Evolutionary conservation across 305 asterid genomes (phyloP).

Genomic region (Solanum hybrid): DNA sequence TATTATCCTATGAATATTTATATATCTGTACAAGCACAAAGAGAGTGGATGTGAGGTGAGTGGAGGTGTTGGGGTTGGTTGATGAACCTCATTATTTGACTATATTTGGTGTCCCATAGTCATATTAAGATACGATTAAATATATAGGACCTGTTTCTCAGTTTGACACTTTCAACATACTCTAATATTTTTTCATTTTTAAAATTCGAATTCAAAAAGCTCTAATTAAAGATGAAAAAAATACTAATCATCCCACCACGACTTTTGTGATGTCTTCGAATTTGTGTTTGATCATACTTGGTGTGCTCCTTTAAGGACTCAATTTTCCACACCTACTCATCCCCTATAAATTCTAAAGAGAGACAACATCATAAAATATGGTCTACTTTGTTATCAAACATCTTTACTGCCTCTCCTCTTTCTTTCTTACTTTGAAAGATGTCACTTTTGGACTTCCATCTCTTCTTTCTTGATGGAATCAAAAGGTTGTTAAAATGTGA

Average conservation of each 20-base stretch:
- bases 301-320: constrained; percentile 1
- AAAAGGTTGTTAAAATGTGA: not conserved
- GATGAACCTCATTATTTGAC: not conserved
- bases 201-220: not conserved
- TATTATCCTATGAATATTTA: not conserved
- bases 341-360: not conserved
- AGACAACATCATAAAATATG: constrained; percentile 11
- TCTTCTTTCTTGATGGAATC: constrained; percentile 1
- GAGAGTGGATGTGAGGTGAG: not conserved
- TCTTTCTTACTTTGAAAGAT: not conserved
- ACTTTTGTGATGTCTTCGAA: not conserved
- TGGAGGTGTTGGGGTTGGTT: not conserved
- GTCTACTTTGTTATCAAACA: constrained; percentile 6
- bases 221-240: not conserved
- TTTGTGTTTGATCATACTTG: not conserved
- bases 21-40: not conserved
- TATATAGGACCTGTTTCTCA: not conserved
- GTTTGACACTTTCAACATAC: not conserved
- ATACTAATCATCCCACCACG: not conserved
- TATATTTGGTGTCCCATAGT: not conserved
- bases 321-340: constrained; percentile 9
- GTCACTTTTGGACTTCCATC: constrained; percentile 4
- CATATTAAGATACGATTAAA: not conserved
- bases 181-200: not conserved
- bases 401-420: not conserved